Evolutionary conservation across 176 grass and related monocot genomes (phyloP), one percentile per base, ranked within the genome.

Genomic region (Tillandsia leiboldiana): DNA sequence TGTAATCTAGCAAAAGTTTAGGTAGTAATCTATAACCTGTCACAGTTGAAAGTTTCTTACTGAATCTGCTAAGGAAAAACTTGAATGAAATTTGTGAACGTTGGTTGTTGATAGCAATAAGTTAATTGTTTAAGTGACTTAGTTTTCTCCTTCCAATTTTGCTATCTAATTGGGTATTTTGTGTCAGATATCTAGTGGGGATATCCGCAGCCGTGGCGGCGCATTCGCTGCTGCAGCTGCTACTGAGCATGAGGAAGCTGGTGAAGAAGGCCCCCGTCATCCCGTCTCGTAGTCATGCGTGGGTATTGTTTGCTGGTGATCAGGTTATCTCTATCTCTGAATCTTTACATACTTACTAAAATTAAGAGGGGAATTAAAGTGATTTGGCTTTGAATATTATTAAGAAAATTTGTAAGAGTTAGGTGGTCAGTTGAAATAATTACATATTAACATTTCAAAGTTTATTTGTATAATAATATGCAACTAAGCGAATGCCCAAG

Each of bases 241-340:
- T 91, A 26, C 24, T 81, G 51, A 80, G 74, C 77, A 74, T 73
- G 79, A 77, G 71, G 72, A 96, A 71, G 61, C 58, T 47, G 28
- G 18, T 83, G 79, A 90, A 83, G 79, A 87, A 76, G 64, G 22
- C n/a, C 18, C 71, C 77, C 10, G 53, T 73, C n/a, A 76, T 83
- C 59, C 68, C 77, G 4, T 83, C 81, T 49, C 72, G 49, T 17
- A 71, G 68, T 72, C 80, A 86, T 49, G 74, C 80, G n/a, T 96
- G 87, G 91, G 67, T 96, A n/a, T 53, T 91, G 50, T 96, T 96
- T n/a, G 79, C 82, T 23, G 71, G 73, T 78, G 91, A 91, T 81
- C 87, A 96, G 91, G 87, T 91, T 54, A 15, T 57, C 10, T 66
- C 22, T 28, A 28, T n/a, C 53, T 67, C 15, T 63, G n/a, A 12